Evolutionary conservation across 2,329 filamentous ascomycete genomes (phyloP).

Genomic region (Graphium sp.): DNA sequence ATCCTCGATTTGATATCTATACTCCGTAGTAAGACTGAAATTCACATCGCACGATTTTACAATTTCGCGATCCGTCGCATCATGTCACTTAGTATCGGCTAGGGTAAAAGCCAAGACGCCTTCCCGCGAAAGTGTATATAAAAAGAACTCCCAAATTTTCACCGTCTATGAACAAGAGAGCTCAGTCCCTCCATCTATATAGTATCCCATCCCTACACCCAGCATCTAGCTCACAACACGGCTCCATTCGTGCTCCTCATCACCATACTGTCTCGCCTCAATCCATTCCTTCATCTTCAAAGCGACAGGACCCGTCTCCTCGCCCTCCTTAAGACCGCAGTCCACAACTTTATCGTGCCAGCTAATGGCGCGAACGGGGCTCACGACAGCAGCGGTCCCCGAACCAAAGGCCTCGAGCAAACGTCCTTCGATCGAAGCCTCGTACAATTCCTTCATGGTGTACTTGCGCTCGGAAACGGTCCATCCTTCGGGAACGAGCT

Average conservation of each 20-base stretch:
- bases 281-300: slow-evolving; percentile 92
- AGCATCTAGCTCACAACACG: slow-evolving; percentile 23
- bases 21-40: too few species aligned
- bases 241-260: slow-evolving; percentile 87
- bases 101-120: too few species aligned
- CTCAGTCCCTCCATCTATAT: too few species aligned
- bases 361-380: slow-evolving; percentile 73
- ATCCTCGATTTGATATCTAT: too few species aligned
- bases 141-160: slow-evolving; percentile 11
- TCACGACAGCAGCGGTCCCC: slow-evolving; percentile 87
- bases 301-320: slow-evolving; percentile 81
- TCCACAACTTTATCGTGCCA: slow-evolving; percentile 72
- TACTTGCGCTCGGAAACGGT: slow-evolving; percentile 76
- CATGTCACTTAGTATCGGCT: too few species aligned
- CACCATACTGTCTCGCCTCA: slow-evolving; percentile 85
- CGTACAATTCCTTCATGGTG: slow-evolving; percentile 71
- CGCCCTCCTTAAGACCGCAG: slow-evolving; percentile 62
- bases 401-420: slow-evolving; percentile 87
- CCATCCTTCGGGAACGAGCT: slow-evolving; percentile 75
- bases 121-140: too few species aligned
- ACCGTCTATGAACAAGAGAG: slow-evolving; percentile 14
- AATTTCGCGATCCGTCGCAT: too few species aligned
- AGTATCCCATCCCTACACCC: neutral
- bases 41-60: too few species aligned
- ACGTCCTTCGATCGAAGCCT: slow-evolving; percentile 69